Evolutionary conservation across 2,329 filamentous ascomycete species (phyloP).

Genomic region (Fusarium brevicatenulatum): DNA sequence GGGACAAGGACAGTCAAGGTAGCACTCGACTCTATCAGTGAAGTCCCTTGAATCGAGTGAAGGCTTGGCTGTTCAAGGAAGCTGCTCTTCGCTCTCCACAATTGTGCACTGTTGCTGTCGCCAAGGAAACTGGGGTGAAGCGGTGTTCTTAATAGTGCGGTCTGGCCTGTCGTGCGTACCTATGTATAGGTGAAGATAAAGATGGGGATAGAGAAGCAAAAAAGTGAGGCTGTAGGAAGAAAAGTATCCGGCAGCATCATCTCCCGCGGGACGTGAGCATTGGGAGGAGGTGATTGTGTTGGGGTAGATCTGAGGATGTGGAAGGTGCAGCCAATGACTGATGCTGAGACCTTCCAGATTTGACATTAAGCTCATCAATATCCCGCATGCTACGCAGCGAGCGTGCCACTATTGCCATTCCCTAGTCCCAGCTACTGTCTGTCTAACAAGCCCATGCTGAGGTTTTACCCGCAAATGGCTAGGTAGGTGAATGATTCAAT

Average conservation of each 20-base stretch:
- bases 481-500: neutral
- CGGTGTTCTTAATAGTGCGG: constrained; percentile 11
- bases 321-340: constrained; percentile 18
- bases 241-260: neutral
- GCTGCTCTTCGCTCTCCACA: constrained; percentile 18
- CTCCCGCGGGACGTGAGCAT: neutral
- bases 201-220: neutral
- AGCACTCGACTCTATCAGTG: constrained; percentile 6
- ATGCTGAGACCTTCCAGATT: constrained; percentile 25
- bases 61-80: constrained; percentile 9
- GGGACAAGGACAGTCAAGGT: constrained; percentile 14
- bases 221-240: constrained; percentile 12
- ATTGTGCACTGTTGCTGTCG: constrained; percentile 28
- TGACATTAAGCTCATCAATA: constrained; percentile 33
- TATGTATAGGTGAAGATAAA: neutral
- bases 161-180: neutral
- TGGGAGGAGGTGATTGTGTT: neutral
- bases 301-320: constrained; percentile 12
- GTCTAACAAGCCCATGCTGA: neutral
- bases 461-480: constrained; percentile 13
- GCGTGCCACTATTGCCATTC: constrained; percentile 11
- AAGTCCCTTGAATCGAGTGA: constrained; percentile 22
- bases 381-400: constrained; percentile 19
- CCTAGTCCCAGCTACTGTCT: neutral
- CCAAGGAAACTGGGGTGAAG: constrained; percentile 29